Evolutionary conservation across 2,329 filamentous ascomycete species (phyloP), one percentile per base, ranked within the genome.

Genomic region (Aspergillus neoniger): DNA sequence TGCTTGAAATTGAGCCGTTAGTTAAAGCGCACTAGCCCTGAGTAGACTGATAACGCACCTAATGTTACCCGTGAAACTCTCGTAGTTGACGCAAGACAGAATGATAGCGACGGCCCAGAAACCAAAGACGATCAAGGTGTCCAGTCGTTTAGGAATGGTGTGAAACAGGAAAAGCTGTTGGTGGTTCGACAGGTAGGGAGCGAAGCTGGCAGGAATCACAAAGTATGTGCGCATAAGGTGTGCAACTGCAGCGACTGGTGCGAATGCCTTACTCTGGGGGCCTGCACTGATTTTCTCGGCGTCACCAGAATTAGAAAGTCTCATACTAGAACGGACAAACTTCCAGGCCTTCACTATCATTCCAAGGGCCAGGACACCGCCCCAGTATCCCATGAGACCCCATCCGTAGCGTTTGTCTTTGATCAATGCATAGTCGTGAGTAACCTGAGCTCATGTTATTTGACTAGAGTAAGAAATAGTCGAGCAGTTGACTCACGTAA

Each of bases 371-470:
- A 65, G 28, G 3, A 65, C 38, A 19, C 55, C 57, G 8, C 56
- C 63, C 63, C 63, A 65, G 30, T 65, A 65, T 2, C 61, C 63
- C 55, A 65, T 58, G 50, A 65, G 21, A 19, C 55, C 59, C 61
- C 63, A 65, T 21, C 63, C 59, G n/a, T 50, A 57, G 5, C 49
- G 59, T 28, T 54, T 62, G 21, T 63, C 55, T 50, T 61, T 65
- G 2, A 38, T 17, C 5, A 62, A 55, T 4, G 57, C 61, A 32
- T 53, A 61, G 21, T 62, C 63, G 36, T 64, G 62, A 7, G 59
- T 60, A n/a, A 65, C 59, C 63, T 65, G 23, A 30, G 12, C 1
- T 4, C 8, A 49, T 32, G 21, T 57, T 14, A 25, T n/a, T 17
- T 3, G 5, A 15, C 19, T 14, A 28, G 14, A 30, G 28, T 41